A percentile compares a stretch with the other conserved stretches of the same genome.
Conservation (phyloP, 2,329 filamentous ascomycete species). For the Penicillium sclerotigenum region DNA sequence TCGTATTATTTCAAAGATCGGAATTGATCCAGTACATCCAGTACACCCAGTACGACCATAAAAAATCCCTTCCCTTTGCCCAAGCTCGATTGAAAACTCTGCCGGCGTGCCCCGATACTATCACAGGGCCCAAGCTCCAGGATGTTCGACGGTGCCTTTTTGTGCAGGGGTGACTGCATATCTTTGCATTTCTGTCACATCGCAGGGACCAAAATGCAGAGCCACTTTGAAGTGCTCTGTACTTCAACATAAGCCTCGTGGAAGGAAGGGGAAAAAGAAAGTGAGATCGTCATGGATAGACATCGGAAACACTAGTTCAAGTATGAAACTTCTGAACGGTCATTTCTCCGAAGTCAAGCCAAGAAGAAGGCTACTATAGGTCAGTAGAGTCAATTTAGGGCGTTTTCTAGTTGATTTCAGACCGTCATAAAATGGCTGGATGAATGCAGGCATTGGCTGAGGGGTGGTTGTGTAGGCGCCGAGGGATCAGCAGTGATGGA, state of each 20-base stretch:
- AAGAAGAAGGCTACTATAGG: neutral
- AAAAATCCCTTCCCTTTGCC: neutral
- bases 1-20: neutral
- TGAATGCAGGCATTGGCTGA: constrained; percentile 15
- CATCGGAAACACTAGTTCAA: constrained; percentile 6
- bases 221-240: neutral
- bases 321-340: constrained; percentile 10
- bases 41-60: constrained; percentile 2
- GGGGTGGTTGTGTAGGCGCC: constrained; percentile 19
- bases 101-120: constrained; percentile 6
- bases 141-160: constrained; percentile 1
- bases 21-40: constrained; percentile 6
- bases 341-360: neutral
- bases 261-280: neutral
- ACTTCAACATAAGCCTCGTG: neutral
- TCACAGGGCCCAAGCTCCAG: constrained; percentile 13
- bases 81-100: constrained; percentile 18
- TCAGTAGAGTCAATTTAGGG: neutral
- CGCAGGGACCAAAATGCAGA: constrained; percentile 7
- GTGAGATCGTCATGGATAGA: constrained; percentile 2
- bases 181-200: constrained; percentile 20
- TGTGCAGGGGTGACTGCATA: constrained; percentile 7
- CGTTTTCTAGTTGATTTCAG: neutral
- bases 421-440: neutral
- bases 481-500: constrained; percentile 18